Evolutionary conservation across 2,329 filamentous ascomycete genomes (phyloP).

Genomic region (Xylariaceae sp.): DNA sequence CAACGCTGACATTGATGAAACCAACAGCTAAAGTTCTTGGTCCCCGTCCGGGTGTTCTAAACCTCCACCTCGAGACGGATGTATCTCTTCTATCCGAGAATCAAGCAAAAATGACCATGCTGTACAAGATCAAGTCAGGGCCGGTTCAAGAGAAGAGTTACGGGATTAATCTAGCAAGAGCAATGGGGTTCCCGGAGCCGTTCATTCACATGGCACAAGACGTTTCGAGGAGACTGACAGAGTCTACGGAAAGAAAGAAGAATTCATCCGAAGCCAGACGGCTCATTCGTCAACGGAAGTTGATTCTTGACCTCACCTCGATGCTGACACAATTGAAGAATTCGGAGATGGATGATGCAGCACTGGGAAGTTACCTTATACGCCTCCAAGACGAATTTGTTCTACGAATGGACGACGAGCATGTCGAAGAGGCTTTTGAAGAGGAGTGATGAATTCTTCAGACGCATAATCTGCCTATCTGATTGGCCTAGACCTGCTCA

Average conservation of each 20-base stretch:
- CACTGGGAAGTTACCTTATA: conserved; percentile 58
- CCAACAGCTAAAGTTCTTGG: conserved; percentile 60
- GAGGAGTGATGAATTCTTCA: neutral
- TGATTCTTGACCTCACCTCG: conserved; percentile 68
- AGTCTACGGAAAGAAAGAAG: conserved; percentile 51
- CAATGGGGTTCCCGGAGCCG: conserved; percentile 63
- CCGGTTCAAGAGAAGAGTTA: conserved; percentile 68
- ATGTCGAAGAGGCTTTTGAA: neutral
- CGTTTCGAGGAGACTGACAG: conserved; percentile 58
- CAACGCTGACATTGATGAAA: conserved; percentile 8
- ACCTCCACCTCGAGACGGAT: conserved; percentile 72
- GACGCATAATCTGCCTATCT: neutral
- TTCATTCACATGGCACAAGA: conserved; percentile 64
- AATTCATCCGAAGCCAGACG: conserved; percentile 53
- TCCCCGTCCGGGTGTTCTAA: conserved; percentile 72
- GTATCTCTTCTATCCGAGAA: conserved; percentile 47
- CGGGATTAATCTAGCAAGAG: conserved; percentile 72
- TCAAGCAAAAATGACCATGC: conserved; percentile 67
- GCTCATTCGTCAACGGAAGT: conserved; percentile 59
- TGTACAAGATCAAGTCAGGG: conserved; percentile 76
- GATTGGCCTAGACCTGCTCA: neutral
- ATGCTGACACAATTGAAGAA: conserved; percentile 63
- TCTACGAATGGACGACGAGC: conserved; percentile 54
- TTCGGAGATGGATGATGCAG: conserved; percentile 58
- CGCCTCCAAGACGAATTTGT: conserved; percentile 72